Evolutionary conservation across 768 basidiomycete species (phyloP).

Genomic region (Sarcodon aspratus): DNA sequence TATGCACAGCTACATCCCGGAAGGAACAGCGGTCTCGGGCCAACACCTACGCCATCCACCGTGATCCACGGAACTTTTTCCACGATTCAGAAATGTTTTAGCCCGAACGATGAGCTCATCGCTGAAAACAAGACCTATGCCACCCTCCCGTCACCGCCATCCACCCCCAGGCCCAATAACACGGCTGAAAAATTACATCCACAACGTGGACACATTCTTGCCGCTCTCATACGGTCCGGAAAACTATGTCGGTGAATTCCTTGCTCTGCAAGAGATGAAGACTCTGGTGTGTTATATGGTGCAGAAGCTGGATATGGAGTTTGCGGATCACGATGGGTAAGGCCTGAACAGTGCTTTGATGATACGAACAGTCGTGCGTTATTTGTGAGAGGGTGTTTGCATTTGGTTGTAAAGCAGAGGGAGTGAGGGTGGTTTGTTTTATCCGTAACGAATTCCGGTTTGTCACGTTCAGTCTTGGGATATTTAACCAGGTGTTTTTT

Average conservation of each 20-base stretch:
- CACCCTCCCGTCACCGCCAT: neutral
- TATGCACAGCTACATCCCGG: constrained; percentile 25
- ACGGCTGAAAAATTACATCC: neutral
- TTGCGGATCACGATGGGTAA: constrained; percentile 5
- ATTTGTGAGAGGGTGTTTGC: too few relatives aligned
- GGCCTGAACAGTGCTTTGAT: constrained; percentile 1
- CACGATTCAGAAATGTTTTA: constrained; percentile 28
- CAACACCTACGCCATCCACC: constrained; percentile 30
- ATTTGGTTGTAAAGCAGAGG: too few relatives aligned
- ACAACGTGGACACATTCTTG: constrained; percentile 2
- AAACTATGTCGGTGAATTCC: constrained; percentile 4
- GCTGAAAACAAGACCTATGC: neutral
- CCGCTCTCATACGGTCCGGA: constrained; percentile 4
- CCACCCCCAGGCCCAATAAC: constrained; percentile 1
- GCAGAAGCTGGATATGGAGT: constrained; percentile 11
- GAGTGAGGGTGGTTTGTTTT: too few relatives aligned
- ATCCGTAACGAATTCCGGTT: too few relatives aligned
- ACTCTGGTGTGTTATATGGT: constrained; percentile 2
- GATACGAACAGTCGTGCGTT: too few relatives aligned
- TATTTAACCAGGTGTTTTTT: too few relatives aligned
- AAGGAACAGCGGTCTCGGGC: constrained; percentile 24
- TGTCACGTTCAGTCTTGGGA: too few relatives aligned
- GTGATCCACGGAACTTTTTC: constrained; percentile 33
- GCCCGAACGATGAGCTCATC: constrained; percentile 30
- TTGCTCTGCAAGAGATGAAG: constrained; percentile 5